A percentile compares a stretch with the other conserved stretches of the same genome.
phyloP scores from a whole-genome alignment of 208 protist species.

The Zelonia costaricensis region DNA sequence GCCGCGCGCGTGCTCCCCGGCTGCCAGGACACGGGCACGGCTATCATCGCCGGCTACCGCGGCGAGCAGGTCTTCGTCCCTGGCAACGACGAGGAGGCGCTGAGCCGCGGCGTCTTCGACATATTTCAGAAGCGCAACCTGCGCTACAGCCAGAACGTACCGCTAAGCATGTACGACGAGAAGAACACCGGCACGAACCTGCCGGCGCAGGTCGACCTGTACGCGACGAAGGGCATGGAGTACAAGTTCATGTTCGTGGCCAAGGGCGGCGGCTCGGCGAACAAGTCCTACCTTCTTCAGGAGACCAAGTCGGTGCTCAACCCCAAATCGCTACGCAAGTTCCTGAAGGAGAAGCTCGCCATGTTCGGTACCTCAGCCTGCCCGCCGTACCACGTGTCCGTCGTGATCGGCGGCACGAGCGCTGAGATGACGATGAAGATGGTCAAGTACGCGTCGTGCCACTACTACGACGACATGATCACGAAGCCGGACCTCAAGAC shows the following conservation, averaged over 20 bases:
- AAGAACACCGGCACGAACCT: conserved; percentile 97
- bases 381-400: conserved; percentile 96
- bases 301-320: conserved; percentile 97
- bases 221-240: conserved; percentile 92
- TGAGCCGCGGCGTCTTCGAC: conserved; percentile 95
- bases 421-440: conserved; percentile 97
- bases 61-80: conserved; percentile 95
- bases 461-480: conserved; percentile 95
- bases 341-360: conserved; percentile 94
- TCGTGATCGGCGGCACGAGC: conserved; percentile 96
- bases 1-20: conserved; percentile 86
- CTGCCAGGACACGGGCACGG: conserved; percentile 98
- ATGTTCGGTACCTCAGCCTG: conserved; percentile 97
- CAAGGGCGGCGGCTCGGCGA: conserved; percentile 97
- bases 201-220: conserved; percentile 97
- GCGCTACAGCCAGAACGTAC: conserved; percentile 95
- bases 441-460: conserved; percentile 94
- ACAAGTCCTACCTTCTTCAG: conserved; percentile 98
- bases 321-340: conserved; percentile 88
- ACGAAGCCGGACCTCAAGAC: conserved; percentile 80
- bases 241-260: conserved; percentile 97
- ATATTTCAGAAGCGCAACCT: conserved; percentile 95
- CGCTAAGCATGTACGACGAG: conserved; percentile 96
- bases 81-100: conserved; percentile 91
- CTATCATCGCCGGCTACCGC: conserved; percentile 96